A percentile compares a stretch with the other conserved stretches of the same genome.
Conservation (phyloP, 805 yeast species). For the Saccharomycopsis babjevae region DNA sequence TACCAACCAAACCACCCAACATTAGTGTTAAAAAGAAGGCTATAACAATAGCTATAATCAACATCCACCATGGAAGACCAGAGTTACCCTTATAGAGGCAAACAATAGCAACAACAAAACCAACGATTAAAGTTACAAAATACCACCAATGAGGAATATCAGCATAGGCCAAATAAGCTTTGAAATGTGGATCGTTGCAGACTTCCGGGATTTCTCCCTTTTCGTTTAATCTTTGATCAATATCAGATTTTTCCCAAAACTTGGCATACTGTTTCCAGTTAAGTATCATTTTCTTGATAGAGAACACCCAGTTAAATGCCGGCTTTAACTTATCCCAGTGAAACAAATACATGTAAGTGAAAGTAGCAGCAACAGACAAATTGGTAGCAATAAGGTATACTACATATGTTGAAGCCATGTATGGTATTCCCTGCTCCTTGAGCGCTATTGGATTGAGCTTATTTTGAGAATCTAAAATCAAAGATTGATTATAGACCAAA, state of each 20-base stretch:
- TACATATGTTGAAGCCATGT: background rate
- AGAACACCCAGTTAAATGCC: background rate
- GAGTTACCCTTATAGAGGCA: constrained; percentile 37
- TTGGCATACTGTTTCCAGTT: background rate
- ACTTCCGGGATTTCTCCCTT: constrained; percentile 33
- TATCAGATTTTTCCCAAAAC: background rate
- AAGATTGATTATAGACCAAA: background rate
- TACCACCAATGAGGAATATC: constrained; percentile 76
- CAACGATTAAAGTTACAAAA: constrained; percentile 30
- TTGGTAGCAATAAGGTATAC: background rate
- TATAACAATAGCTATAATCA: constrained; percentile 28
- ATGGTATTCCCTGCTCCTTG: background rate
- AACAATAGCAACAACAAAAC: constrained; percentile 30
- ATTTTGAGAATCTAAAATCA: background rate
- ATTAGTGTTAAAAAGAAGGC: constrained; percentile 42
- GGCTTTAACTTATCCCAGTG: constrained; percentile 6
- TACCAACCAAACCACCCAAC: constrained; percentile 48
- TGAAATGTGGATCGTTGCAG: constrained; percentile 30
- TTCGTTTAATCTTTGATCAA: constrained; percentile 32
- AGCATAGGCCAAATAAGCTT: constrained; percentile 43
- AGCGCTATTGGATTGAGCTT: background rate
- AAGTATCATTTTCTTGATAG: background rate
- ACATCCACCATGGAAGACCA: constrained; percentile 54
- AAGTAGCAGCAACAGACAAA: constrained; percentile 56
- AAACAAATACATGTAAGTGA: constrained; percentile 13